Conservation (phyloP, 1,139 yeast genomes). For the Taphrina confusa region DNA sequence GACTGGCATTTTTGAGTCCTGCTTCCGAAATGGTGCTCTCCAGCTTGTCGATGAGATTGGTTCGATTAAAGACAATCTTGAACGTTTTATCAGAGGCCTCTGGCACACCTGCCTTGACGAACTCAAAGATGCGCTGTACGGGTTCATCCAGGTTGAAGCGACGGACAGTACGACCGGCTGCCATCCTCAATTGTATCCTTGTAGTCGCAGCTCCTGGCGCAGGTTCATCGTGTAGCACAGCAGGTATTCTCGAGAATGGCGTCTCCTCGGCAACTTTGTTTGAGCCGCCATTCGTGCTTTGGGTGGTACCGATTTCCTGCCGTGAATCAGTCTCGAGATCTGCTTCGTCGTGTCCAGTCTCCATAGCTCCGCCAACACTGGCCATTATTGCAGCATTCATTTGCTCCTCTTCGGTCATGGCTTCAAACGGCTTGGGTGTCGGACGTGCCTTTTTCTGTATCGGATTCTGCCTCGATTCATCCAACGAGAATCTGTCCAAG, state of each 20-base stretch:
- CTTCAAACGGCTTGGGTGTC: constrained; percentile 42
- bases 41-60: constrained; percentile 62
- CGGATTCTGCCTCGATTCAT: constrained; percentile 69
- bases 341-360: constrained; percentile 42
- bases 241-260: constrained; percentile 52
- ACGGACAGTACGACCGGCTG: constrained; percentile 78
- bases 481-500: constrained; percentile 63
- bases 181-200: constrained; percentile 76
- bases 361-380: constrained; percentile 54
- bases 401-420: constrained; percentile 79
- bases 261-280: constrained; percentile 39
- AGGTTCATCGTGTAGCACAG: constrained; percentile 64
- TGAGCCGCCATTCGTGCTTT: constrained; percentile 34
- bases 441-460: constrained; percentile 45
- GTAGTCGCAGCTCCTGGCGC: constrained; percentile 61
- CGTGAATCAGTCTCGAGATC: constrained; percentile 37
- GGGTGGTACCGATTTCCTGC: no score
- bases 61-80: constrained; percentile 63
- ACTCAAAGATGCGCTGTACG: constrained; percentile 63
- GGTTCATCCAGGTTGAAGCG: constrained; percentile 62
- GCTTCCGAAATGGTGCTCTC: constrained; percentile 68
- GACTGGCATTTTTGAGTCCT: constrained; percentile 76
- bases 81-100: constrained; percentile 57
- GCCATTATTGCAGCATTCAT: constrained; percentile 73
- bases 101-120: constrained; percentile 56